Evolutionary conservation across 2,329 filamentous ascomycete species (phyloP).

Genomic region (Aspergillus terreus): DNA sequence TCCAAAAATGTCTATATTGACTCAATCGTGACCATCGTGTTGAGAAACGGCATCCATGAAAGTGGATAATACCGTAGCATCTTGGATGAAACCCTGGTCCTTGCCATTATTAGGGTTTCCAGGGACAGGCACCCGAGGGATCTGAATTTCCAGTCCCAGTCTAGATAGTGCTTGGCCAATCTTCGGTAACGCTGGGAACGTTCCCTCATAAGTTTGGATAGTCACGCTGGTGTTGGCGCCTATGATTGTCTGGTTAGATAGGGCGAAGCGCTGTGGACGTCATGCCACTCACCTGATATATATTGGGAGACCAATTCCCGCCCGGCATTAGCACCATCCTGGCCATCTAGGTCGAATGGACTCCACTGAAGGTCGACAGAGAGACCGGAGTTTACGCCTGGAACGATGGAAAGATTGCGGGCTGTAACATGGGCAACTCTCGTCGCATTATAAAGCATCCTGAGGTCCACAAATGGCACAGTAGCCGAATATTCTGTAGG

Average conservation of each 20-base stretch:
- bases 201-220: conserved; percentile 65
- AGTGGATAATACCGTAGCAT: conserved; percentile 59
- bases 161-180: conserved; percentile 70
- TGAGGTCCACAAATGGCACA: conserved; percentile 76
- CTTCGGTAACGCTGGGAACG: conserved; percentile 68
- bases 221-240: conserved; percentile 78
- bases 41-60: conserved; percentile 16
- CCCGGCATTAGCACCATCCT: conserved; percentile 59
- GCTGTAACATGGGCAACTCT: conserved; percentile 72
- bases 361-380: conserved; percentile 70
- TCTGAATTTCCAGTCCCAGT: conserved; percentile 67
- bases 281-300: conserved; percentile 61
- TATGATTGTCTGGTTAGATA: conserved; percentile 22
- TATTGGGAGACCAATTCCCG: conserved; percentile 77
- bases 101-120: conserved; percentile 40
- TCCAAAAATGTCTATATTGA: conserved; percentile 4
- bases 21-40: conserved; percentile 8
- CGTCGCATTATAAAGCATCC: conserved; percentile 69
- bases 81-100: conserved; percentile 69
- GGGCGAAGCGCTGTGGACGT: background rate
- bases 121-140: conserved; percentile 62
- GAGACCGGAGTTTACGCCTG: conserved; percentile 70
- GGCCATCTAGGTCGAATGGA: conserved; percentile 60
- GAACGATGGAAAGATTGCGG: conserved; percentile 58
- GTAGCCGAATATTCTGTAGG: conserved; percentile 80